Base-by-base conservation (phyloP, 352 stramenopile genomes). In the Pythium periplocum region DNA sequence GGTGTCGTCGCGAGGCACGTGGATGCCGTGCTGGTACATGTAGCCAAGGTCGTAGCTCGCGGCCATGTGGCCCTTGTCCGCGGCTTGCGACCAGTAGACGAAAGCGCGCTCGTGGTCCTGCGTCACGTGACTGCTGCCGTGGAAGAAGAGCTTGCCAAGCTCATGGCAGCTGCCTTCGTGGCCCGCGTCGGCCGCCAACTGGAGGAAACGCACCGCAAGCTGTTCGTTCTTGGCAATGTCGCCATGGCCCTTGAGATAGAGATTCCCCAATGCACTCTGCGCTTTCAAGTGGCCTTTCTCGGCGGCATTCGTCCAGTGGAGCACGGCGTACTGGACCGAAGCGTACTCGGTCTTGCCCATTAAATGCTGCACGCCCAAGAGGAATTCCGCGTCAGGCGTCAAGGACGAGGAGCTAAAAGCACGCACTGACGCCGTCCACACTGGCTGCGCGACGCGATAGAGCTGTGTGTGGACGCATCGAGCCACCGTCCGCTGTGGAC, bases 281-380 rank as follows among this genome's bases (percentile, higher is more conserved):
- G 83, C 83, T 45, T 86, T 86, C 5, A 78, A 57, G 55, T 90
- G 76, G n/a, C 80, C 83, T 42, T 68, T 52, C 53, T 87, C 74
- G 33, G 83, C 83, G 0, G 83, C 83, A 50, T 76, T 89, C 8
- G 78, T 90, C 83, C 83, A 93, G 63, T 90, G 79, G 12, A 89
- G 55, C 42, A 91, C 61, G 17, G 83, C 78, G 50, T 62, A 65
- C 30, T 86, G 64, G 33, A 86, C 63, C 5, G 67, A 69, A 2
- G 66, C 48, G 38, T 75, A 78, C 17, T 71, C 51, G 3, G 55
- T 60, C 56, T 79, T 81, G 42, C 74, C 70, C 48, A 86, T 44
- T 31, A 87, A 53, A 39, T 75, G 78, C 63, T 80, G 65, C 12
- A 90, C 79, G 8, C 79, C 79, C 44, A 82, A 66, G 1, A 71